Percentiles rank a stretch among this genome's conserved stretches.
phyloP scores from a whole-genome alignment of 2,329 filamentous ascomycete species.

The Pyrenochaeta sp. region DNA sequence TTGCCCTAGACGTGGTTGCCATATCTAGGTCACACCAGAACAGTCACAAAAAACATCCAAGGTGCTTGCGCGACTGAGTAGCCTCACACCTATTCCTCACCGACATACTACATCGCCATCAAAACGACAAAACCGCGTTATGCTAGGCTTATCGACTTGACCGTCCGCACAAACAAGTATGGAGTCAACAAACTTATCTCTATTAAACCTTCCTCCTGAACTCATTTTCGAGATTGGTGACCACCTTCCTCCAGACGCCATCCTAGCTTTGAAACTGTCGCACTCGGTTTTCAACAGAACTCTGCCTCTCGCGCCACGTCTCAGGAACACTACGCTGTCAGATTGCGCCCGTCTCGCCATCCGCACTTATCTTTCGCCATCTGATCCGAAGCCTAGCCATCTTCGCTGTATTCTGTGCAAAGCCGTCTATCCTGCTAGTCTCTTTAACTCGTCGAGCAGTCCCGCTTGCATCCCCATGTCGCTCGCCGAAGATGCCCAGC shows the following conservation, averaged over 20 bases:
- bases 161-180: constrained; percentile 22
- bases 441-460: constrained; percentile 44
- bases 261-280: constrained; percentile 51
- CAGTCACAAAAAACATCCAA: neutral
- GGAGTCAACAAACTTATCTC: constrained; percentile 8
- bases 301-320: constrained; percentile 24
- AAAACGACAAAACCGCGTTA: neutral
- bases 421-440: constrained; percentile 31
- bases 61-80: neutral
- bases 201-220: constrained; percentile 50
- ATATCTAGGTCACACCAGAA: neutral
- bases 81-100: constrained; percentile 84
- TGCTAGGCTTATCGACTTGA: neutral
- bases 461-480: constrained; percentile 31
- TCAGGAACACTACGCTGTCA: constrained; percentile 25
- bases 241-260: constrained; percentile 47
- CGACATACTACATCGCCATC: constrained; percentile 66
- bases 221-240: constrained; percentile 50
- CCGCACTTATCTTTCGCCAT: constrained; percentile 31
- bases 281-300: constrained; percentile 37
- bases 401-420: constrained; percentile 45
- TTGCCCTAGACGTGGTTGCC: neutral
- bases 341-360: constrained; percentile 43
- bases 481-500: constrained; percentile 3
- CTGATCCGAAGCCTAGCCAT: constrained; percentile 18